Evolutionary conservation across 495 filamentous ascomycete species (phyloP), one percentile per base, ranked within the genome.

Genomic region (Xylaria telfairii): DNA sequence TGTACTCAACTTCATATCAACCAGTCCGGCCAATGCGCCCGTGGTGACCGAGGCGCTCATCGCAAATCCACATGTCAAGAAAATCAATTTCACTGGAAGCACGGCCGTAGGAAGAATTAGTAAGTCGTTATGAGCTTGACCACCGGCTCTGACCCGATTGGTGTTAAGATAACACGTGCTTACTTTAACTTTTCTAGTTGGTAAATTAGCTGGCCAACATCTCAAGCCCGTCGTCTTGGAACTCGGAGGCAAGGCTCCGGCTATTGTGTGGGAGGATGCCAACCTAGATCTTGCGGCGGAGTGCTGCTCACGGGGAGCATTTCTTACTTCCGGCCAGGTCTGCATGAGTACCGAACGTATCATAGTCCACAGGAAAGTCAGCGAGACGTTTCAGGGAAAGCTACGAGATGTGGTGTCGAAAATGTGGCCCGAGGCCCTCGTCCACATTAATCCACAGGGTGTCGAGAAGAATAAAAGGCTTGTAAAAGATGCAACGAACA

Each of bases 331-430:
- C 28, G 95, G 95, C 1, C 95, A 98, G 84, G 89, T 96, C 61
- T 98, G 95, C 83, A 78, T 98, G 95, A 87, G 89, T 3, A 97
- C 94, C 0, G 95, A 97, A 82, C 89, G 92, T 32, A 92, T 98
- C 76, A 81, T 97, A 26, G 92, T 97, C 28, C 92, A 96, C 76
- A 87, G 88, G 46, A 83, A 86, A 19, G 79, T 97, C 65, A 87
- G 87, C 32, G 84, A 85, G 13, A 77, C 87, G 57, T 98, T 97
- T 79, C 86, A 88, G 61, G 79, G 83, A 61, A 86, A 88, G 72
- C 84, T 86, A 19, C 79, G 89, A 26, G 81, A 83, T 8, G 70
- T 82, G 4, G 82, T 85, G 19, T 90, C 87, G 62, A 83, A 85
- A 56, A 78, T 82, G 41, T 74, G 81, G 10, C 77, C 81, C 0